Conservation (phyloP, 768 basidiomycete genomes). For the Trichaptum fuscoviolaceum region DNA sequence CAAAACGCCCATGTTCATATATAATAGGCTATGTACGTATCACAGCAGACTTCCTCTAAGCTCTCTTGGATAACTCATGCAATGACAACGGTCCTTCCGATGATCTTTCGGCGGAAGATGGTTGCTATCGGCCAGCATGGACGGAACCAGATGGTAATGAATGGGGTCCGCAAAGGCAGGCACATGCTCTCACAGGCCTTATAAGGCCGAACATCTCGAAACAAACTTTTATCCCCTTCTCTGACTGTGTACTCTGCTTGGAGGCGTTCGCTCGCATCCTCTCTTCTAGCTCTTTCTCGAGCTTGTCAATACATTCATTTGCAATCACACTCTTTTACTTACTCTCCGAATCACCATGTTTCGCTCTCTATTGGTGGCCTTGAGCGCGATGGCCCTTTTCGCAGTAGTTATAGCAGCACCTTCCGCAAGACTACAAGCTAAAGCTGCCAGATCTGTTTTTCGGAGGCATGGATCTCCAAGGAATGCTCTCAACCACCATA, state of each 20-base stretch:
- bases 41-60: too few species aligned
- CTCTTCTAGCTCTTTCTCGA: neutral
- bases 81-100: neutral
- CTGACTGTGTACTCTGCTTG: neutral
- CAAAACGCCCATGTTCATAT: too few species aligned
- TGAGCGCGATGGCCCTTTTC: neutral
- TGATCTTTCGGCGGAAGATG: neutral
- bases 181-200: neutral
- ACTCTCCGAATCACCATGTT: neutral
- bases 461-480: neutral
- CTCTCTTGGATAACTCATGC: neutral
- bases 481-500: neutral
- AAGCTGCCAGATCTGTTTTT: neutral
- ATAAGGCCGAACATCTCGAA: neutral
- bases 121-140: neutral
- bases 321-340: neutral
- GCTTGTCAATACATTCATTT: neutral
- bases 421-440: neutral
- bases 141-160: neutral
- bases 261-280: neutral
- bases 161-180: neutral
- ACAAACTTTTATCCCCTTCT: neutral
- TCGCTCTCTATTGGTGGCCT: neutral
- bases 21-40: too few species aligned
- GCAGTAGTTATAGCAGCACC: neutral